These are phyloP conservation scores for Epichloe glyceriae DNA, from an alignment of 2,329 filamentous ascomycete species.

Conservation along the genomic window DNA sequence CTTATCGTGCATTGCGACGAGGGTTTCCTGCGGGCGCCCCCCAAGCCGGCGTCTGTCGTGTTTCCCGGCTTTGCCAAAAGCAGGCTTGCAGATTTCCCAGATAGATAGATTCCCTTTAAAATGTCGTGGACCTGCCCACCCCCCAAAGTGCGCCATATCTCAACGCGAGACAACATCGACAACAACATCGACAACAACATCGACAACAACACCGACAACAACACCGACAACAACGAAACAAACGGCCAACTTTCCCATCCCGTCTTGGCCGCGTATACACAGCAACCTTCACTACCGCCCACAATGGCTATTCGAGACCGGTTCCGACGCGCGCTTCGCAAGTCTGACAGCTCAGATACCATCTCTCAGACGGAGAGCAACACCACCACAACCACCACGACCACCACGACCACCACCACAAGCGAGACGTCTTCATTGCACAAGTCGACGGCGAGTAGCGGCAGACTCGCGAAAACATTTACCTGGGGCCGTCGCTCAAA, in stretches of 20 bases:
- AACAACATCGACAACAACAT: not conserved
- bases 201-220: too few species aligned
- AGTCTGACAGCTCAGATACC: slow-evolving; percentile 18
- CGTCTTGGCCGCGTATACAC: not conserved
- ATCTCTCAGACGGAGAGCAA: slow-evolving; percentile 20
- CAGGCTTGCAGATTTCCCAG: not conserved
- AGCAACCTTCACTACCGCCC: not conserved
- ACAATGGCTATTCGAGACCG: slow-evolving; percentile 30
- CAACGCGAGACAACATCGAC: too few species aligned
- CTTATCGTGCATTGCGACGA: not conserved
- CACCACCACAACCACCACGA: slow-evolving; percentile 16
- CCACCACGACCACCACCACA: slow-evolving; percentile 10
- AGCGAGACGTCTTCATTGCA: slow-evolving; percentile 18
- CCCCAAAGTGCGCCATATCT: slow-evolving; percentile 1
- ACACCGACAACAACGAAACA: not conserved
- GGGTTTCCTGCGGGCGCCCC: slow-evolving; percentile 1
- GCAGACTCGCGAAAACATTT: slow-evolving; percentile 18
- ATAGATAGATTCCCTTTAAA: not conserved
- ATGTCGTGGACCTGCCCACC: slow-evolving; percentile 1
- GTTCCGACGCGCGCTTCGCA: slow-evolving; percentile 27
- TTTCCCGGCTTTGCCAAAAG: not conserved
- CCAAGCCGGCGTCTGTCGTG: not conserved
- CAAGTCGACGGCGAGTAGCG: slow-evolving; percentile 16
- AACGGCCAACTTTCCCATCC: not conserved
- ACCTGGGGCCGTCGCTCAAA: slow-evolving; percentile 16